Base-by-base conservation (phyloP, 2,329 filamentous ascomycete species). In the Calycina marina region DNA sequence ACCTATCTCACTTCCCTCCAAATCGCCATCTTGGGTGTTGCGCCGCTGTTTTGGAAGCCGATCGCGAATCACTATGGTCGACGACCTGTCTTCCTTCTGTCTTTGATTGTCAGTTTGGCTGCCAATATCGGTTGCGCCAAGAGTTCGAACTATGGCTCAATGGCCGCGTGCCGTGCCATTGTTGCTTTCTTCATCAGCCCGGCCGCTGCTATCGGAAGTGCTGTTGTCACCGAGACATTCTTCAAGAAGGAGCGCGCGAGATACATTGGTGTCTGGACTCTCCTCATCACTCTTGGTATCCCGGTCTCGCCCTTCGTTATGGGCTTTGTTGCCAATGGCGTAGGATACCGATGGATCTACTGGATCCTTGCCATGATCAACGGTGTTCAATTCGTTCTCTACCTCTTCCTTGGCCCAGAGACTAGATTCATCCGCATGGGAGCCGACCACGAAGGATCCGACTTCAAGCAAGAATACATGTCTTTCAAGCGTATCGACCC, bases 311-410 rank as follows among this genome's bases (percentile, higher is more conserved):
- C 42, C 31, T 38, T 48, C 45, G 51, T 52, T 4, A 38, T 61
- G 13, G 52, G 56, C 4, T 51, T 48, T 25, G 65, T 69, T 1
- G 56, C 59, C 1, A 56, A 63, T 32, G 58, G 60, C 14, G 56
- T 59, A 12, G 61, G 62, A 1, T 73, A 67, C 34, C 53, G 57
- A 25, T 69, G 65, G 65, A 65, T 69, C 14, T 69, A 64, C 46
- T 69, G 61, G 59, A 58, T 66, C 20, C 49, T 67, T 12, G 62
- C 64, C 2, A 72, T 72, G 25, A 62, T 61, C 43, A 73, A 74
- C 36, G 65, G 57, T 30, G 60, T 58, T 4, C 69, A 74, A 40
- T 60, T 74, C 39, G 48, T 72, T 30, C 46, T 66, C 13, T 73
- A 72, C 46, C 46, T 72, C 34, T 64, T 72, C 47, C 42, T 70